Conservation (phyloP, 2,329 filamentous ascomycete species). For the Emmonsia crescens region DNA sequence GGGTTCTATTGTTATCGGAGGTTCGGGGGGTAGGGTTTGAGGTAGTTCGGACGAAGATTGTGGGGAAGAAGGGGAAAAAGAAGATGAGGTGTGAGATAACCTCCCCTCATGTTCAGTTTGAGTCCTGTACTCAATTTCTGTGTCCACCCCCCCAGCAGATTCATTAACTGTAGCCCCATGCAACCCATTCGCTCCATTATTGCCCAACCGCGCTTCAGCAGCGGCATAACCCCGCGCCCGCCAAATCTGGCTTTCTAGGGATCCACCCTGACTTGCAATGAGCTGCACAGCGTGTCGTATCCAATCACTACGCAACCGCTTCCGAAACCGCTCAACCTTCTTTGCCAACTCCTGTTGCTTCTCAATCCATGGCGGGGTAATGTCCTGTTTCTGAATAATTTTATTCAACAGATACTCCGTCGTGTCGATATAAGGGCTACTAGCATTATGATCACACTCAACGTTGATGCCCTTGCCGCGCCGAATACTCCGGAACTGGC, state of each 20-base stretch:
- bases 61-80: slow-evolving; percentile 1
- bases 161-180: neutral
- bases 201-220: slow-evolving; percentile 39
- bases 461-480: slow-evolving; percentile 60
- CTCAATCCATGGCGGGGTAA: slow-evolving; percentile 96
- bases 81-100: slow-evolving; percentile 5
- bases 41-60: neutral
- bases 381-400: slow-evolving; percentile 92
- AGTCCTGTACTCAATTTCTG: slow-evolving; percentile 5
- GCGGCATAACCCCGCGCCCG: slow-evolving; percentile 62
- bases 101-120: slow-evolving; percentile 20
- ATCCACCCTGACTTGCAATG: slow-evolving; percentile 68
- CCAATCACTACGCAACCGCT: slow-evolving; percentile 71
- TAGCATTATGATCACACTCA: slow-evolving; percentile 67
- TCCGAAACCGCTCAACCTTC: slow-evolving; percentile 58
- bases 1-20: neutral
- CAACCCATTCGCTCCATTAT: neutral
- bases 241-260: slow-evolving; percentile 59
- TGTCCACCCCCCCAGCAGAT: too few relatives aligned
- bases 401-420: slow-evolving; percentile 98
- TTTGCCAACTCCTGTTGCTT: slow-evolving; percentile 84
- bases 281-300: slow-evolving; percentile 66
- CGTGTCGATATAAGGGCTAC: slow-evolving; percentile 85
- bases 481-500: slow-evolving; percentile 77
- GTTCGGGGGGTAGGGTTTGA: neutral